Evolutionary conservation across 139 green algal genomes (phyloP).

Genomic region (Micractinium conductrix): DNA sequence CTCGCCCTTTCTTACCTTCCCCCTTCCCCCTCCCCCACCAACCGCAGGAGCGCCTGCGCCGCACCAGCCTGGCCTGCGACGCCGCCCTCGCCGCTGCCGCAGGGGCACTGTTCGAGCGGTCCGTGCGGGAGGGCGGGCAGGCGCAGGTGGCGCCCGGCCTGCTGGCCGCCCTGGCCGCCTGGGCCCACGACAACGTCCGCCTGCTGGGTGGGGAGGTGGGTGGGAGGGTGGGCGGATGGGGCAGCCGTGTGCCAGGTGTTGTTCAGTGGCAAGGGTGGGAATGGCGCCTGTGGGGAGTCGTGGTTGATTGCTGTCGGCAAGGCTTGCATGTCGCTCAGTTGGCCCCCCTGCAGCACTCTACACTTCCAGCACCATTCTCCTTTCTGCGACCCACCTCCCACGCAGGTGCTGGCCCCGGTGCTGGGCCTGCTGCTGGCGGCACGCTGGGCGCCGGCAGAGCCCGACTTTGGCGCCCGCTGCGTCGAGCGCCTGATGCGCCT

Average conservation of each 20-base stretch:
- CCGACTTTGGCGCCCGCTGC: background rate
- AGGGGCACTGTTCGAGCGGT: background rate
- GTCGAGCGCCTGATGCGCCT: constrained; percentile 17
- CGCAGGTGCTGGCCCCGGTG: background rate
- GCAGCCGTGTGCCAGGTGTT: background rate
- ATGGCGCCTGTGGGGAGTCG: background rate
- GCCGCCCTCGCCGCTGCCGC: background rate
- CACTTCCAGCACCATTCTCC: background rate
- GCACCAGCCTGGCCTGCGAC: constrained; percentile 15
- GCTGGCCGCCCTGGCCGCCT: background rate
- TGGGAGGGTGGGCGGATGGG: background rate
- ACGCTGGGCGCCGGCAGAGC: background rate
- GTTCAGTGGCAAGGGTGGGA: background rate
- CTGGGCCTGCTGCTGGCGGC: background rate
- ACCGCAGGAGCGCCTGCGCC: constrained; percentile 8
- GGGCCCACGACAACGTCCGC: background rate
- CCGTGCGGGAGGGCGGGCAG: background rate
- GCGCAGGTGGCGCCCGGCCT: background rate
- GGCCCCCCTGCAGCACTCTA: too few relatives aligned
- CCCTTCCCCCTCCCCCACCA: background rate
- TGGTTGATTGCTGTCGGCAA: background rate
- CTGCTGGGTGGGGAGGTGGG: background rate
- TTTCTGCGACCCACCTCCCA: background rate
- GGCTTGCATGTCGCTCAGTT: background rate
- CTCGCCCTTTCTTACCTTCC: background rate